Evolutionary conservation across 441 rosid genomes (phyloP).

Genomic region (Isatis lusitanica): DNA sequence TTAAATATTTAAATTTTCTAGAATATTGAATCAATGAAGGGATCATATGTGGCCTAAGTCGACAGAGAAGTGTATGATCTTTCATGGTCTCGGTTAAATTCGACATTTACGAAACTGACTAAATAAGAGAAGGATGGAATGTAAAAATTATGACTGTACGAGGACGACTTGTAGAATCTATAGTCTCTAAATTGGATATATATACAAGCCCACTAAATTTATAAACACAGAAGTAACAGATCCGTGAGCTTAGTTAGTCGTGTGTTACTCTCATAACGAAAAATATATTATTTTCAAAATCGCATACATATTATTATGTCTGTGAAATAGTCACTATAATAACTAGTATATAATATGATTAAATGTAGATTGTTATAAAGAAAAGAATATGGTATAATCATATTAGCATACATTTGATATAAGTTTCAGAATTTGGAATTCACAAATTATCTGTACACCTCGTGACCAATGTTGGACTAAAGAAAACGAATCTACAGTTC

Average conservation of each 20-base stretch:
- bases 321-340: no score
- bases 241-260: background rate
- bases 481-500: background rate
- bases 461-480: background rate
- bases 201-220: background rate
- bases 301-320: no score
- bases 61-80: background rate
- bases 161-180: background rate
- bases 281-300: no score
- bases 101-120: background rate
- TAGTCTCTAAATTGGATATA: background rate
- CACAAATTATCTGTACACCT: slow-evolving; percentile 11
- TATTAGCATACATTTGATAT: no score
- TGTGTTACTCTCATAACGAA: no score
- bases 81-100: background rate
- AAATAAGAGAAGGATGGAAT: background rate
- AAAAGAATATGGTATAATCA: no score
- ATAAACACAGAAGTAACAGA: background rate
- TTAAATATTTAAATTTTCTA: no score
- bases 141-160: background rate
- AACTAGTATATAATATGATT: no score
- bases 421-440: background rate
- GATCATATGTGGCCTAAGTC: background rate
- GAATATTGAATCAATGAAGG: no score
- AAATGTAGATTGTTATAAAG: no score